phyloP scores from a whole-genome alignment of 495 filamentous ascomycete genomes.

The Baudoinia panamericana region DNA sequence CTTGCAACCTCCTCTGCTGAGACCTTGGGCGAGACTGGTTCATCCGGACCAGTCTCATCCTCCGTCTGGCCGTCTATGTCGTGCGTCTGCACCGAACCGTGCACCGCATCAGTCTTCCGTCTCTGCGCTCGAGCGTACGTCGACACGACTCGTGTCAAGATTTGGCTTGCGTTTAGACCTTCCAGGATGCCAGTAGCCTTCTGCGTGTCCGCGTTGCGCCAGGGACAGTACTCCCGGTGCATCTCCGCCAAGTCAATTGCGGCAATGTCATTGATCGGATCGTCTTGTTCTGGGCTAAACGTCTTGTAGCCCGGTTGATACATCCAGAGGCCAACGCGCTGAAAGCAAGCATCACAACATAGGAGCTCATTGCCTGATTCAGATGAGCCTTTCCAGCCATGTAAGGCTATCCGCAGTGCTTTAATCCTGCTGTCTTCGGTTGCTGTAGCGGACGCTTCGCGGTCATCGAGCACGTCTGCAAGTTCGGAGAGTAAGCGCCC shows the following conservation, averaged over 20 bases:
- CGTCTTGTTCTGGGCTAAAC: slow-evolving; percentile 20
- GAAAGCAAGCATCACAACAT: slow-evolving; percentile 71
- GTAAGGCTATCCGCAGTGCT: slow-evolving; percentile 63
- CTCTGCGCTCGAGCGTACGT: slow-evolving; percentile 11
- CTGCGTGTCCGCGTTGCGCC: slow-evolving; percentile 28
- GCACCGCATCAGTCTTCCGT: slow-evolving; percentile 3
- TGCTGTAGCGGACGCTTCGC: neutral
- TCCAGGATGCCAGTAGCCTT: slow-evolving; percentile 18
- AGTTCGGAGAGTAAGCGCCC: no score
- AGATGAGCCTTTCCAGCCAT: slow-evolving; percentile 69
- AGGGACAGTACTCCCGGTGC: slow-evolving; percentile 33
- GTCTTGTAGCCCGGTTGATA: slow-evolving; percentile 41
- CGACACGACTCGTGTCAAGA: slow-evolving; percentile 18
- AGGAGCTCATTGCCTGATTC: slow-evolving; percentile 54
- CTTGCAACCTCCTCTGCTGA: slow-evolving; percentile 12
- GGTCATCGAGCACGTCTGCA: slow-evolving; percentile 5
- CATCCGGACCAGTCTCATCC: slow-evolving; percentile 1
- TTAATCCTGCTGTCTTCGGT: slow-evolving; percentile 16
- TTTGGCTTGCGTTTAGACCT: slow-evolving; percentile 25
- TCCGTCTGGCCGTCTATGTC: neutral
- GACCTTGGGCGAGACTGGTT: neutral
- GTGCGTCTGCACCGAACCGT: neutral
- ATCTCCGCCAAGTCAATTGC: slow-evolving; percentile 25
- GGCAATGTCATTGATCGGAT: slow-evolving; percentile 9
- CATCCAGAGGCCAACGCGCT: slow-evolving; percentile 86